phyloP scores from a whole-genome alignment of 352 stramenopile genomes.

The Phytophthora pini region DNA sequence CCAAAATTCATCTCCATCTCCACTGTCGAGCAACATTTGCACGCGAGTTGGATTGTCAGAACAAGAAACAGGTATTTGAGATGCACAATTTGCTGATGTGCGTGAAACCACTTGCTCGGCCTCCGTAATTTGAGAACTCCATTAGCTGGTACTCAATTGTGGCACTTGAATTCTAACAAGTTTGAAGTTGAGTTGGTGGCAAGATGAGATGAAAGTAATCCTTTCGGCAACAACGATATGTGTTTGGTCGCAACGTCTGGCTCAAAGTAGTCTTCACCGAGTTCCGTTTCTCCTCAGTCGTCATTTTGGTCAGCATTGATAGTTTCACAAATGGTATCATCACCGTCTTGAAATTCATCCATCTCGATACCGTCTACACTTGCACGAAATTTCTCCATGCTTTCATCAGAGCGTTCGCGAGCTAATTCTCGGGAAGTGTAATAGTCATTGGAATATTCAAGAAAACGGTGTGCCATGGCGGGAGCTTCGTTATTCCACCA shows the following conservation, averaged over 20 bases:
- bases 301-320: neutral
- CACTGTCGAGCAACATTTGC: neutral
- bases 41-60: neutral
- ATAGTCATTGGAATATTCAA: conserved; percentile 4
- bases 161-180: too few species aligned
- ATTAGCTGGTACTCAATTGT: neutral
- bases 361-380: neutral
- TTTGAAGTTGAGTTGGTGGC: too few species aligned
- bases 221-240: too few species aligned
- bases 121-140: neutral
- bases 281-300: neutral
- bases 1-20: neutral
- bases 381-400: conserved; percentile 4
- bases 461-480: neutral
- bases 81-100: too few species aligned
- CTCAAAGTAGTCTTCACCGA: neutral
- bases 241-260: too few species aligned
- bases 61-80: neutral
- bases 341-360: neutral
- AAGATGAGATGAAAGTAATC: too few species aligned
- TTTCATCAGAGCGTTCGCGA: conserved; percentile 5
- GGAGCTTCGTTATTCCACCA: neutral
- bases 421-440: conserved; percentile 6
- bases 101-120: neutral
- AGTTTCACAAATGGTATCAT: too few species aligned